A percentile compares a stretch with the other conserved stretches of the same genome.
Evolutionary conservation across 768 basidiomycete genomes (phyloP).

Genomic region (Lentinula detonsa): DNA sequence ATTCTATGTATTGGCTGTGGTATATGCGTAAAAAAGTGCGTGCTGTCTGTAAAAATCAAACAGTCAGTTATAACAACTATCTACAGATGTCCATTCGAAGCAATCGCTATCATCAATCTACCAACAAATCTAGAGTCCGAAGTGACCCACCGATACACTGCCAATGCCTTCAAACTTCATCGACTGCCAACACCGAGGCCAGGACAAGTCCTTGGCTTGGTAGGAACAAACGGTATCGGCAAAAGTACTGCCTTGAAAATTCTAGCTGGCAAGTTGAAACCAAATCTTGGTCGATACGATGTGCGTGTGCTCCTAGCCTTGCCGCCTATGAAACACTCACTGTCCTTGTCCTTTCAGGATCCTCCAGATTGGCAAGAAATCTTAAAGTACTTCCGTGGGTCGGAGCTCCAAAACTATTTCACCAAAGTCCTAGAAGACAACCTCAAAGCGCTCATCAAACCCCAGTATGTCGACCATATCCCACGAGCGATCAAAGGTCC

Average conservation of each 20-base stretch:
- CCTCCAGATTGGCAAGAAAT: slow-evolving; percentile 99
- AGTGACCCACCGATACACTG: slow-evolving; percentile 97
- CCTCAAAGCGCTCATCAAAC: slow-evolving; percentile 97
- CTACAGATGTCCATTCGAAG: slow-evolving; percentile 94
- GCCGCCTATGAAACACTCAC: neutral
- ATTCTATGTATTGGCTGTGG: slow-evolving; percentile 99
- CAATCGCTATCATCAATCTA: slow-evolving; percentile 97
- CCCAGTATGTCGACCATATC: slow-evolving; percentile 99
- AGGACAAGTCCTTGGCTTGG: slow-evolving; percentile 97
- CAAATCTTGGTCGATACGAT: slow-evolving; percentile 95
- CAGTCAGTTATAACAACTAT: neutral
- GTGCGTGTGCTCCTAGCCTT: slow-evolving; percentile 34
- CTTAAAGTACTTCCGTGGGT: slow-evolving; percentile 96
- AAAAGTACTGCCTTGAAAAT: slow-evolving; percentile 98
- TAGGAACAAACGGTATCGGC: slow-evolving; percentile 99
- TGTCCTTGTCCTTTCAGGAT: slow-evolving; percentile 43
- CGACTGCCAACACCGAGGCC: slow-evolving; percentile 95
- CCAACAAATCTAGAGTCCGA: slow-evolving; percentile 94
- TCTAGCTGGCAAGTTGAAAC: slow-evolving; percentile 94
- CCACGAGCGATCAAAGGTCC: slow-evolving; percentile 91
- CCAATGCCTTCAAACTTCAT: slow-evolving; percentile 98
- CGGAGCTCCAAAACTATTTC: slow-evolving; percentile 99
- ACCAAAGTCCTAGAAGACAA: slow-evolving; percentile 99
- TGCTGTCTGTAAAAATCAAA: slow-evolving; percentile 3
- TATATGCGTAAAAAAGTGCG: slow-evolving; percentile 99